Percentiles rank a stretch among this genome's conserved stretches.
Conservation (phyloP, 768 basidiomycete genomes). For the Hygrocybe coccinea region DNA sequence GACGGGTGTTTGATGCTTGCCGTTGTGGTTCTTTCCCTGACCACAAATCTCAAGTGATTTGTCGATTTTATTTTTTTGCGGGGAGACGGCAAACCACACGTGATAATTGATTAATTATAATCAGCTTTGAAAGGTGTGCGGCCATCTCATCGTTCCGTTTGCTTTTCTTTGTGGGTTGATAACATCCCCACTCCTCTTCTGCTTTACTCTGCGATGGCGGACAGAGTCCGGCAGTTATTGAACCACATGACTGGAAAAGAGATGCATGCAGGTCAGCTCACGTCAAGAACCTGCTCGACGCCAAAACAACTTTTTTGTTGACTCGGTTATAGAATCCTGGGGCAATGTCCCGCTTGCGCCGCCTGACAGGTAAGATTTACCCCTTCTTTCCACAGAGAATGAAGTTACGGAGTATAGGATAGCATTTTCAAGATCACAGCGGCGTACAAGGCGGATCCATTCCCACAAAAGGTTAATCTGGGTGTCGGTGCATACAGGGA, state of each 20-base stretch:
- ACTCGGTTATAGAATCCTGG: constrained; percentile 56
- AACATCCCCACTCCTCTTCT: no score
- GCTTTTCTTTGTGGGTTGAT: no score
- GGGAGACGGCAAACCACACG: background rate
- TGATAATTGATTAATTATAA: background rate
- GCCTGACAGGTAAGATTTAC: constrained; percentile 65
- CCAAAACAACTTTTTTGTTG: constrained; percentile 15
- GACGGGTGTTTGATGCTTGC: background rate
- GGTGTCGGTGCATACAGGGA: constrained; percentile 94
- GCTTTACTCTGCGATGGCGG: constrained; percentile 38
- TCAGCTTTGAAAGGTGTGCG: no score
- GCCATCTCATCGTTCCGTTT: no score
- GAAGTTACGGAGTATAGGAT: constrained; percentile 6
- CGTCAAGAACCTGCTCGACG: constrained; percentile 5
- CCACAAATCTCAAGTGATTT: background rate
- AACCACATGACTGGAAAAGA: constrained; percentile 43
- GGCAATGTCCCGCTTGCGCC: constrained; percentile 74
- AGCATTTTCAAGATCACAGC: constrained; percentile 92
- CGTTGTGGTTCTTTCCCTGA: background rate
- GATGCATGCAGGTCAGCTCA: constrained; percentile 53
- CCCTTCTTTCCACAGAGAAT: background rate
- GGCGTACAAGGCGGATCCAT: constrained; percentile 77
- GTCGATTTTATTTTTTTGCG: constrained; percentile 1
- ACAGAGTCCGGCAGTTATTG: constrained; percentile 57
- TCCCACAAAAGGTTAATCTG: constrained; percentile 78